A percentile compares a stretch with the other conserved stretches of the same genome.
Conservation (phyloP, 208 protist genomes). For the Leishmania tropica region DNA sequence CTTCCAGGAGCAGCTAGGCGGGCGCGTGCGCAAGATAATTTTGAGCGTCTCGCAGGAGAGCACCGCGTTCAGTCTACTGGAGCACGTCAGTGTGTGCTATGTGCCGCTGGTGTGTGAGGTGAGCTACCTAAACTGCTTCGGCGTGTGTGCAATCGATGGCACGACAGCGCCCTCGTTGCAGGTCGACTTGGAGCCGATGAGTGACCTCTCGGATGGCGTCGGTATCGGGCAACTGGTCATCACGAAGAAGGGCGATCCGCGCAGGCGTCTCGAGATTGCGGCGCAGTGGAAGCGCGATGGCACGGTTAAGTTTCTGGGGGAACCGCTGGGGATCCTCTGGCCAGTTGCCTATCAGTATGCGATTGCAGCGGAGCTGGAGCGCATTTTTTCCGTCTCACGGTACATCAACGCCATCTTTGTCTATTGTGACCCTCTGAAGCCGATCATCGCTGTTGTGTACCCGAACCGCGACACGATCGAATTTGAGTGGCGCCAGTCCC, state of each 20-base stretch:
- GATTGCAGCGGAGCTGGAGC: slow-evolving; percentile 73
- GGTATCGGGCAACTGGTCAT: slow-evolving; percentile 69
- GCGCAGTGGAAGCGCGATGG: slow-evolving; percentile 66
- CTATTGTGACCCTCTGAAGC: slow-evolving; percentile 66
- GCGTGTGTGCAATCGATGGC: slow-evolving; percentile 79
- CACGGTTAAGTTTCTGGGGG: slow-evolving; percentile 69
- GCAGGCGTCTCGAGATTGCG: slow-evolving; percentile 59
- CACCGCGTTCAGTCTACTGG: slow-evolving; percentile 64
- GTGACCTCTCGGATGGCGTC: slow-evolving; percentile 41
- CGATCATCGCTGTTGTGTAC: slow-evolving; percentile 83
- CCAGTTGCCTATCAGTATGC: slow-evolving; percentile 76
- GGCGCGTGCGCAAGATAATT: slow-evolving; percentile 70
- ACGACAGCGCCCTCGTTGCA: slow-evolving; percentile 60
- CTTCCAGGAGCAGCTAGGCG: slow-evolving; percentile 72
- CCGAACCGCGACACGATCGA: slow-evolving; percentile 86
- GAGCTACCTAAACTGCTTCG: slow-evolving; percentile 71
- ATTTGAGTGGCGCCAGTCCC: slow-evolving; percentile 75
- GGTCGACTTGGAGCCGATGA: slow-evolving; percentile 50
- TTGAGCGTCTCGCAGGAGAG: slow-evolving; percentile 74
- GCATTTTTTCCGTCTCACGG: slow-evolving; percentile 71
- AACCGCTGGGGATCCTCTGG: slow-evolving; percentile 75
- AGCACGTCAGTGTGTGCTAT: slow-evolving; percentile 87
- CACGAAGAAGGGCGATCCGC: slow-evolving; percentile 22
- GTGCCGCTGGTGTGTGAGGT: slow-evolving; percentile 81
- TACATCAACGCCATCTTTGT: slow-evolving; percentile 90